Evolutionary conservation across 805 yeast species (phyloP).

Genomic region (Nakazawaea siamensis): DNA sequence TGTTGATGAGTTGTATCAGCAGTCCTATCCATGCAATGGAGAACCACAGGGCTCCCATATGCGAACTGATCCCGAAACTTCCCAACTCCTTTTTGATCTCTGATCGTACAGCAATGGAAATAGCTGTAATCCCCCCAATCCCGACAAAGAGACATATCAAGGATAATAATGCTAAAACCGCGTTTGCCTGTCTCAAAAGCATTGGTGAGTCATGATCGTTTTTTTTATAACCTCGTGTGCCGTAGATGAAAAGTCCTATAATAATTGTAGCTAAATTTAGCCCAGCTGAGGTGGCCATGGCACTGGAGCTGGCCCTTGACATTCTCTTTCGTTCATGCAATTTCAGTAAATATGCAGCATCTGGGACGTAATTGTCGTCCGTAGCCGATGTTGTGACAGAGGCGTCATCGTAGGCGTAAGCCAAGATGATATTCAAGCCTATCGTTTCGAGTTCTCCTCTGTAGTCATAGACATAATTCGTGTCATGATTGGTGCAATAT

Average conservation of each 20-base stretch:
- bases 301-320: conserved; percentile 21
- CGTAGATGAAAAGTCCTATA: conserved; percentile 27
- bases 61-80: conserved; percentile 37
- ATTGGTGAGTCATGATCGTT: conserved; percentile 27
- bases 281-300: conserved; percentile 21
- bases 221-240: conserved; percentile 23
- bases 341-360: conserved; percentile 17
- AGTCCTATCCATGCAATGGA: conserved; percentile 30
- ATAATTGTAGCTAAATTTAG: conserved; percentile 24
- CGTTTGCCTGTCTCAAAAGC: conserved; percentile 27
- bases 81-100: conserved; percentile 27
- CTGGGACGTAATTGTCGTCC: conserved; percentile 17
- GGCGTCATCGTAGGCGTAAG: conserved; percentile 35
- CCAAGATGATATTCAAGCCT: conserved; percentile 35
- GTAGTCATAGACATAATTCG: conserved; percentile 33
- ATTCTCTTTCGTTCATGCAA: conserved; percentile 13
- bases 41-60: conserved; percentile 34
- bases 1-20: conserved; percentile 13
- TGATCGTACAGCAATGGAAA: conserved; percentile 18
- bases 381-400: conserved; percentile 9
- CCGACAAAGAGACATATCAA: conserved; percentile 24
- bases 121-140: conserved; percentile 21
- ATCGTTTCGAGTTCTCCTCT: conserved; percentile 28
- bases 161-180: conserved; percentile 27
- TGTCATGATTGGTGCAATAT: conserved; percentile 14